A percentile compares a stretch with the other conserved stretches of the same genome.
Evolutionary conservation across 441 rosid species (phyloP).

Genomic region (Codiaeum variegatum): DNA sequence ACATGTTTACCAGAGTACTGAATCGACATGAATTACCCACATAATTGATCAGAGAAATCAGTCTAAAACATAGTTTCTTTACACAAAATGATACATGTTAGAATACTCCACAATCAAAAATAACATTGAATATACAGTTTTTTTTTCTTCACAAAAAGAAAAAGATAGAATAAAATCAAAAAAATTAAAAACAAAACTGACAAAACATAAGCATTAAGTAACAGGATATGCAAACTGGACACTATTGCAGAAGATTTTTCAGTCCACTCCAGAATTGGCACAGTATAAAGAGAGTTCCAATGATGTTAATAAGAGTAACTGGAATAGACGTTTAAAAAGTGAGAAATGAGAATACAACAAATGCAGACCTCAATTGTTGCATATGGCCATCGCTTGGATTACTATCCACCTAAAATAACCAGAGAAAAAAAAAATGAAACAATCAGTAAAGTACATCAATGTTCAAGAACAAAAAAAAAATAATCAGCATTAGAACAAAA

Average conservation of each 20-base stretch:
- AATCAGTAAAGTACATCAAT: conserved; percentile 4
- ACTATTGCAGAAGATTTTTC: too few relatives aligned
- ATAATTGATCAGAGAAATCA: background rate
- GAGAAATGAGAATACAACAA: background rate
- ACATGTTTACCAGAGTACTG: background rate
- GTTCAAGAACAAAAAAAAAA: background rate
- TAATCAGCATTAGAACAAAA: conserved; percentile 4
- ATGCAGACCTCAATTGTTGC: conserved; percentile 75
- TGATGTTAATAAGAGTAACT: background rate
- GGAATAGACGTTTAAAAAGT: background rate
- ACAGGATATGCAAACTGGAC: too few relatives aligned
- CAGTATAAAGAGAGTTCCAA: background rate
- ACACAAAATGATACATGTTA: background rate
- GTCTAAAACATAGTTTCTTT: background rate
- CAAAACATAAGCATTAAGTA: conserved; percentile 1
- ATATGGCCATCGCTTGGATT: conserved; percentile 72
- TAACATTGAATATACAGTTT: background rate
- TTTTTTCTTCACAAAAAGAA: background rate
- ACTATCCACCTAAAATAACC: conserved; percentile 53
- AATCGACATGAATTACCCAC: background rate
- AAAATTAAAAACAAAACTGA: background rate
- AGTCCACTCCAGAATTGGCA: background rate
- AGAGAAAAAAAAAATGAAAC: background rate
- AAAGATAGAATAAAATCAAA: background rate
- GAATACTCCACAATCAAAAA: background rate